Evolutionary conservation across 73 alveolate genomes (phyloP), one percentile per base, ranked within the genome.

Genomic region (Effrenium voratum): DNA sequence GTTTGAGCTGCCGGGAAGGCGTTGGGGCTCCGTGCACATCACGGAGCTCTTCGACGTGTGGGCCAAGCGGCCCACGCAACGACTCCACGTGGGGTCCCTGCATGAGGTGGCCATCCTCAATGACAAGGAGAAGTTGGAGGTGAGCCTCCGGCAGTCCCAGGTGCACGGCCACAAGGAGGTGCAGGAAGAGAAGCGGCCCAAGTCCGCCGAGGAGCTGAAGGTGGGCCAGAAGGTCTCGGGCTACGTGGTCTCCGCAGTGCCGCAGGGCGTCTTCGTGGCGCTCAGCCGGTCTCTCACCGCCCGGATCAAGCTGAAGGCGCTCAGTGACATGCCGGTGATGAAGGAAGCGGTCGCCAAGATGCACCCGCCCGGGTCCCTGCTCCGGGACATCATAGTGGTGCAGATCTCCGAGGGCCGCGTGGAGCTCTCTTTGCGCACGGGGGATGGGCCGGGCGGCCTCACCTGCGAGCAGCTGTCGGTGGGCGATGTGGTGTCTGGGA

Each of bases 261-360:
- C 92, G 5, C 73, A 38, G 28, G 98, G 98, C 38, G 98, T 93
- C 12, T 93, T 93, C 57, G 98, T 93, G 49, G 98, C 98, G 10
- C 46, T 93, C 38, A 93, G 98, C 75, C 92, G 93, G 12, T 26
- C 73, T 57, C 73, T 93, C 52, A 79, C 93, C 8, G 98, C 75
- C 5, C 93, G 98, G 10, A 93, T 93, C 98, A 75, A 57, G 73
- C 49, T 93, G 85, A 77, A 47, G 73, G 92, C 83, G 10, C 45
- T 93, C 44, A 76, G 93, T 32, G 93, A 93, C 8, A 82, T 57
- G 38, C 93, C 72, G 26, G 59, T 73, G 45, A 36, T 66, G 80
- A 63, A 63, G 41, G 87, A 77, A 70, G 98, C 85, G 22, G 84
- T 93, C 68, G 66, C 85, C 34, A 55, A 75, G 98, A 41, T 77